Evolutionary conservation across 2,329 filamentous ascomycete genomes (phyloP).

Genomic region (Xylariales sp.): DNA sequence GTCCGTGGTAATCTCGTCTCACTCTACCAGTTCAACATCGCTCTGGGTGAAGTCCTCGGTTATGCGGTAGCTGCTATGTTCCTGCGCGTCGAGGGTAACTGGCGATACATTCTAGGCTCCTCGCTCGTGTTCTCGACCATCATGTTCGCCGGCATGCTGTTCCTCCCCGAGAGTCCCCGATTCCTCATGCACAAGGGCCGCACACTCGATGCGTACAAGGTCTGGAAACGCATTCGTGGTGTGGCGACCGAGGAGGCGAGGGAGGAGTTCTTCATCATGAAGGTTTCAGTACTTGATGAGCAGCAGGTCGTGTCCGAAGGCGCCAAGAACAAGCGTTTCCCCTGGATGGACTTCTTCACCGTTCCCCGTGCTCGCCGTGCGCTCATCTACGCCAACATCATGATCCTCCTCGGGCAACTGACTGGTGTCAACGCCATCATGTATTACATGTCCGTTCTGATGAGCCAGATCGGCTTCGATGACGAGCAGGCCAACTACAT

Average conservation of each 20-base stretch:
- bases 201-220: conserved; percentile 56
- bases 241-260: conserved; percentile 49
- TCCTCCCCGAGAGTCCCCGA: conserved; percentile 65
- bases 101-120: conserved; percentile 70
- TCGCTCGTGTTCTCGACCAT: conserved; percentile 66
- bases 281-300: conserved; percentile 53
- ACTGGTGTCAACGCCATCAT: conserved; percentile 67
- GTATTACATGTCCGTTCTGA: conserved; percentile 68
- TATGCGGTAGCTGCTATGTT: conserved; percentile 72
- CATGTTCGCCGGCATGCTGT: conserved; percentile 61
- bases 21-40: conserved; percentile 72
- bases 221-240: conserved; percentile 70
- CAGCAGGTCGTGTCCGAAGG: conserved; percentile 48
- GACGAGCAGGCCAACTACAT: conserved; percentile 63
- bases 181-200: conserved; percentile 65
- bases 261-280: conserved; percentile 71
- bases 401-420: conserved; percentile 66
- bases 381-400: conserved; percentile 63
- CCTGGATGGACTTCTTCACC: conserved; percentile 72
- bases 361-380: conserved; percentile 62
- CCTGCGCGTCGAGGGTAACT: conserved; percentile 63
- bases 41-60: conserved; percentile 67
- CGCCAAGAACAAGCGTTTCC: conserved; percentile 50
- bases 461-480: conserved; percentile 64
- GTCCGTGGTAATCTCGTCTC: conserved; percentile 70